Base-by-base conservation (phyloP, 2,329 filamentous ascomycete species). In the Clonostachys rhizophaga region DNA sequence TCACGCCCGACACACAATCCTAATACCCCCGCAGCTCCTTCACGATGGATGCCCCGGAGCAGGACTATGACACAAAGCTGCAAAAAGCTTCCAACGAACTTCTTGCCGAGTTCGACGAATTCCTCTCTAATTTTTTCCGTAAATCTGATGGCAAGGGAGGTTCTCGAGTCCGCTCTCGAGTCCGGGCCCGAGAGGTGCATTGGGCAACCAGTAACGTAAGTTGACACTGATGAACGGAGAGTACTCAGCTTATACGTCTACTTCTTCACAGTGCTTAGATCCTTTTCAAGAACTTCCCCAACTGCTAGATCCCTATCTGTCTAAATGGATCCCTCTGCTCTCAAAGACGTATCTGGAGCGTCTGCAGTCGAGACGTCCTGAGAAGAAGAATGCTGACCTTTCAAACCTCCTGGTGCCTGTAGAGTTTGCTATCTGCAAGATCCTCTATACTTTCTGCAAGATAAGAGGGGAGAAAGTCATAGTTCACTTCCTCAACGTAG, bases 221-320 rank as follows among this genome's bases (percentile, higher is more conserved):
- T 51, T 33, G 30, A 20, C 54, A 20, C 42, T 49, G 20, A 9
- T 40, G 4, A 8, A 30, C 9, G 24, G 24, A 30, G 24, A 30
- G 8, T 30, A 4, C 9, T 30, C 9, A 30, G 9, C 24, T 30
- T 30, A 30, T 30, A 30, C 24, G 3, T 41, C 36, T 40, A n/a
- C 16, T 24, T 35, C 16, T 20, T 42, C 34, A n/a, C 36, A 77
- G 72, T 64, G 79, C 5, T 81, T 99, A 44, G 91, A 96, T 55
- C 84, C 87, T 3, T 99, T 97, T 56, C 92, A 97, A 74, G 91
- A 96, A 72, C 86, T 95, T 54, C 94, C 94, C 16, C 94, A 99
- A 64, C 78, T 97, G 37, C 79, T 99, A 24, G 94, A 99, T 67
- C 82, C 89, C 10, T 81, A 92, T 64, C 76, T 99, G 40, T 83